These are phyloP conservation scores for Amyloporia xantha DNA, from an alignment of 768 basidiomycete genomes.

Conservation along the genomic window DNA sequence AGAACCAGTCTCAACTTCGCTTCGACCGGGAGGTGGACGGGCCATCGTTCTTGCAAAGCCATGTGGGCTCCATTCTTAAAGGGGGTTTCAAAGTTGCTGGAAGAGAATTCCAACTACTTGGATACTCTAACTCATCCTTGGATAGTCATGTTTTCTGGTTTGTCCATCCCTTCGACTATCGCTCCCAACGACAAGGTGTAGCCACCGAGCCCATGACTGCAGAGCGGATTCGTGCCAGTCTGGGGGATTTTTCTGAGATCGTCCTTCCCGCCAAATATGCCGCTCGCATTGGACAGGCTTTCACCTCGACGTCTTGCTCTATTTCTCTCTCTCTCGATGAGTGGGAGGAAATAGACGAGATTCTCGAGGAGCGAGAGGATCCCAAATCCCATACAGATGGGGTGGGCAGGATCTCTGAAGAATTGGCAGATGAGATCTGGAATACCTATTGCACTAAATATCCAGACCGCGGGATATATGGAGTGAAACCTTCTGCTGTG, in stretches of 20 bases:
- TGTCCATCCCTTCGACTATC: conserved; percentile 14
- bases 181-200: neutral
- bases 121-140: conserved; percentile 16
- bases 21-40: conserved; percentile 39
- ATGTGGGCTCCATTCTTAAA: conserved; percentile 15
- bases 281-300: conserved; percentile 76
- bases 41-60: conserved; percentile 12
- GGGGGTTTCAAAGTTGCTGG: conserved; percentile 14
- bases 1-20: conserved; percentile 37
- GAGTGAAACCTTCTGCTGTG: conserved; percentile 54
- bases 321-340: conserved; percentile 46
- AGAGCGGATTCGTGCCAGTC: conserved; percentile 45
- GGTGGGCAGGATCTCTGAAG: conserved; percentile 66
- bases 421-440: conserved; percentile 55
- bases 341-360: conserved; percentile 57
- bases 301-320: conserved; percentile 73
- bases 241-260: conserved; percentile 58
- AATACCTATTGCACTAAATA: conserved; percentile 37
- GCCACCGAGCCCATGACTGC: conserved; percentile 25
- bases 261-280: conserved; percentile 67
- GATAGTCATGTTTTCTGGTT: conserved; percentile 18
- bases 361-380: conserved; percentile 29
- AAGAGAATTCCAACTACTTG: conserved; percentile 16
- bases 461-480: conserved; percentile 23
- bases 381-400: conserved; percentile 63